Evolutionary conservation across 2,329 filamentous ascomycete genomes (phyloP), one percentile per base, ranked within the genome.

Genomic region (Bipolaris bicolor): DNA sequence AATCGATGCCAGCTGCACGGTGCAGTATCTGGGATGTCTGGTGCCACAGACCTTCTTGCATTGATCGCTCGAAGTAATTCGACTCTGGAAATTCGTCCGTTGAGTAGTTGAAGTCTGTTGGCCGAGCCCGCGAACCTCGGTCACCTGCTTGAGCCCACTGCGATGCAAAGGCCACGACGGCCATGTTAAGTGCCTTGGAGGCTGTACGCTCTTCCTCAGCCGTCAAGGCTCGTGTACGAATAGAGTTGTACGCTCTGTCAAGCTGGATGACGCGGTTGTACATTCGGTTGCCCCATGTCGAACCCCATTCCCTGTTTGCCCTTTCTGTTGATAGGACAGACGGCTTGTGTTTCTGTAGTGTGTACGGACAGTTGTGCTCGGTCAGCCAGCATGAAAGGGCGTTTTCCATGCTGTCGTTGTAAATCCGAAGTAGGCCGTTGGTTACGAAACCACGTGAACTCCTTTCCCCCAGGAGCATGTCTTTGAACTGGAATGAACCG

Each of bases 381-480:
- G 81, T 82, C n/a, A 84, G 61, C 82, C 82, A 84, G 63, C 82
- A 84, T 1, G 81, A 80, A 2, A 84, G 66, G 11, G 79, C 80
- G 58, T 82, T 80, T 58, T 84, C 82, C 60, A 84, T 73, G 22
- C 82, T 82, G 58, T 84, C 82, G 58, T 84, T 82, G 62, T 84
- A 84, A 26, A 84, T 80, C 22, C 76, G 75, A 26, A 83, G 67
- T 7, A 83, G 69, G 10, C 70, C 77, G 16, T 78, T 72, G 0
- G 77, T 78, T 40, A 83, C 77, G n/a, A 54, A 55, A 5, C 39
- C 50, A 5, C 34, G 51, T 5, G 55, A 54, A 11, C 26, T 50
- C 9, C 22, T 45, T 22, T 54, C 24, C 6, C 50, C 55, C 78
- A 68, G 20, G 67, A 76, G 45, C 74, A 74, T 49, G 64, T 70